These are phyloP conservation scores for Phaeoacremonium minimum DNA, from an alignment of 2,329 filamentous ascomycete genomes.

Conservation along the genomic window DNA sequence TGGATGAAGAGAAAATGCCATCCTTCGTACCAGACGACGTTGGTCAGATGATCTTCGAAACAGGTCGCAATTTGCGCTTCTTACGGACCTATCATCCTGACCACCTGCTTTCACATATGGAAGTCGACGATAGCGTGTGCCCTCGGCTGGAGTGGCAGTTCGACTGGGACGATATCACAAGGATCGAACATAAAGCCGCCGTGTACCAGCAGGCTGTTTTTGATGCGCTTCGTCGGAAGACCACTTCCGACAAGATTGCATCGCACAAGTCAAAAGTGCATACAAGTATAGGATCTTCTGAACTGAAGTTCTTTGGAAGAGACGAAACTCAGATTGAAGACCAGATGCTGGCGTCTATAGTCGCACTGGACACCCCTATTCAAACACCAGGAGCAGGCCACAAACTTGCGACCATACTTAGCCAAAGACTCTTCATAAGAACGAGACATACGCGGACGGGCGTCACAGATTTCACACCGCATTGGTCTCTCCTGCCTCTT, in stretches of 20 bases:
- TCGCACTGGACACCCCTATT: slow-evolving; percentile 33
- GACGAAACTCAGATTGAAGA: slow-evolving; percentile 40
- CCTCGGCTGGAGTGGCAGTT: slow-evolving; percentile 65
- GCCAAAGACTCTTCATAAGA: slow-evolving; percentile 28
- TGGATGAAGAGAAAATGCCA: slow-evolving; percentile 64
- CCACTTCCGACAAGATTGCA: background rate
- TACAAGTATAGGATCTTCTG: too few relatives aligned
- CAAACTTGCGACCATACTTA: slow-evolving; percentile 33
- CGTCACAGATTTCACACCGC: slow-evolving; percentile 36
- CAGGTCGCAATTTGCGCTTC: slow-evolving; percentile 70
- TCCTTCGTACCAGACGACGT: slow-evolving; percentile 68
- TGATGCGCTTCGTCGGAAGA: slow-evolving; percentile 19
- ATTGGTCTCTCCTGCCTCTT: slow-evolving; percentile 58
- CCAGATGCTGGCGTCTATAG: slow-evolving; percentile 46
- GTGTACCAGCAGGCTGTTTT: slow-evolving; percentile 43
- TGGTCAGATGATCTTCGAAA: slow-evolving; percentile 70
- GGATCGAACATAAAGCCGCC: slow-evolving; percentile 56
- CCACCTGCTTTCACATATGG: slow-evolving; percentile 58
- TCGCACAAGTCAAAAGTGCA: too few relatives aligned
- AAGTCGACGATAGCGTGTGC: slow-evolving; percentile 37
- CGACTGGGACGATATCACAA: slow-evolving; percentile 64
- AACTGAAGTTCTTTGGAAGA: slow-evolving; percentile 43
- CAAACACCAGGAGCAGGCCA: slow-evolving; percentile 20
- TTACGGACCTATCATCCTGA: slow-evolving; percentile 66
- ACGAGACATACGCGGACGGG: slow-evolving; percentile 9